These are phyloP conservation scores for Candida namnaoensis DNA, from an alignment of 805 yeast genomes.

Conservation along the genomic window DNA sequence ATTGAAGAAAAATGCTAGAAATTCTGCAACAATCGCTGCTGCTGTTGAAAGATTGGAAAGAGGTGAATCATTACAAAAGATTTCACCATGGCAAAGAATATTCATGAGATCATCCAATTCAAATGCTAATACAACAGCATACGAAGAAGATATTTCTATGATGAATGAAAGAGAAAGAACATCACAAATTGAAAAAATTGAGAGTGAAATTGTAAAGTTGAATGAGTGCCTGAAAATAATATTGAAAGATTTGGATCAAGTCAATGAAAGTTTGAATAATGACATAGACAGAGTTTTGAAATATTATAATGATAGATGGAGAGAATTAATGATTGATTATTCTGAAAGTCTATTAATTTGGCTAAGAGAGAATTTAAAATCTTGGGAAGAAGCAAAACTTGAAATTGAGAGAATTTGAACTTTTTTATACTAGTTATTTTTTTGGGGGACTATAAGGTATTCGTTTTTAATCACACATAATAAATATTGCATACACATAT, in stretches of 20 bases:
- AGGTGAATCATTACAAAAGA: constrained; percentile 13
- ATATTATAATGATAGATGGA: constrained; percentile 20
- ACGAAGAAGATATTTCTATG: constrained; percentile 9
- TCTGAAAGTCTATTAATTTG: constrained; percentile 24
- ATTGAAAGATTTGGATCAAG: constrained; percentile 25
- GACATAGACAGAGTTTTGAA: constrained; percentile 20
- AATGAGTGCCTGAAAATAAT: constrained; percentile 29
- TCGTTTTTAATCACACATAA: too few species aligned
- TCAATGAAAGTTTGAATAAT: constrained; percentile 21
- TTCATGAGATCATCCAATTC: constrained; percentile 20
- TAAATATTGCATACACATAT: too few species aligned
- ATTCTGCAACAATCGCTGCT: constrained; percentile 25
- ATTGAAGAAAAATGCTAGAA: constrained; percentile 23
- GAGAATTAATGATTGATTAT: constrained; percentile 19
- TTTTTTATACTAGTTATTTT: neutral
- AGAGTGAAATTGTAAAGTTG: constrained; percentile 26
- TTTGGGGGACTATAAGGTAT: too few species aligned
- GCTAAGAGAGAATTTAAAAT: constrained; percentile 25
- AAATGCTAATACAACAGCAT: constrained; percentile 1
- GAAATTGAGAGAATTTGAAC: constrained; percentile 11
- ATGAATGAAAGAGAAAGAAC: constrained; percentile 26
- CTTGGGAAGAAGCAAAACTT: constrained; percentile 29
- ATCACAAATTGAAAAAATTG: constrained; percentile 24
- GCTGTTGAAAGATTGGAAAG: constrained; percentile 20
- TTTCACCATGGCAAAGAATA: constrained; percentile 16